phyloP scores from a whole-genome alignment of 2,329 filamentous ascomycete species.

The Beauveria sp. region DNA sequence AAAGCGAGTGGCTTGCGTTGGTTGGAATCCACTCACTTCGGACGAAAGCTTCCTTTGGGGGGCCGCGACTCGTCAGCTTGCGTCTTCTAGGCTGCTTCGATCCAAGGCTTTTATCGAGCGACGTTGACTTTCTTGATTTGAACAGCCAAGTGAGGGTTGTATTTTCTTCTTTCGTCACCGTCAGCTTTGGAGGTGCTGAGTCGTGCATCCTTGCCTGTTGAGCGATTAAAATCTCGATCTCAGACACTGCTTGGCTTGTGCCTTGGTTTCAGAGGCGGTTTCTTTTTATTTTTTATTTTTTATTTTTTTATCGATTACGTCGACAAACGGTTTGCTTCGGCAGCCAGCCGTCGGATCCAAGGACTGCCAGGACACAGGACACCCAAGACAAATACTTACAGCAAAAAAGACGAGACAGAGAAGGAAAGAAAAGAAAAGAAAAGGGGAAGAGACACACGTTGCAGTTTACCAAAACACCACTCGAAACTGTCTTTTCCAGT shows the following conservation, averaged over 20 bases:
- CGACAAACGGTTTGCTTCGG: not conserved
- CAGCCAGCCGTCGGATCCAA: not conserved
- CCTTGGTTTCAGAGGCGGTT: not conserved
- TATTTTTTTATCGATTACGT: not conserved
- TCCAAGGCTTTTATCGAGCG: no score
- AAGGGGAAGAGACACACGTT: no score
- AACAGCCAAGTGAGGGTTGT: no score
- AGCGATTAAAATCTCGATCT: conserved; percentile 2
- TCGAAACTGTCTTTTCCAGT: no score
- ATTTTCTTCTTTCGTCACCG: not conserved
- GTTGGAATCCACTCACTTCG: not conserved
- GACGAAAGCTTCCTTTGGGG: not conserved
- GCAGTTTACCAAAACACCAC: no score
- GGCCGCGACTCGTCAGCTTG: not conserved
- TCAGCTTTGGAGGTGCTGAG: no score
- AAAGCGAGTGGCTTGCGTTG: not conserved
- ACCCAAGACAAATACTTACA: not conserved
- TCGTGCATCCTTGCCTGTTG: not conserved
- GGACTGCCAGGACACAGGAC: not conserved
- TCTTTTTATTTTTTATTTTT: not conserved
- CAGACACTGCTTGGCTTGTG: not conserved
- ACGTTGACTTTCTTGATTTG: not conserved
- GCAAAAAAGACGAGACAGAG: not conserved
- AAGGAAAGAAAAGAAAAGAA: not conserved
- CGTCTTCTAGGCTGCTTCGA: not conserved